Percentiles rank a stretch among this genome's conserved stretches.
These are phyloP conservation scores for Backusella tuberculispora DNA, from an alignment of 192 early-diverging fungal genomes.

Conservation along the genomic window DNA sequence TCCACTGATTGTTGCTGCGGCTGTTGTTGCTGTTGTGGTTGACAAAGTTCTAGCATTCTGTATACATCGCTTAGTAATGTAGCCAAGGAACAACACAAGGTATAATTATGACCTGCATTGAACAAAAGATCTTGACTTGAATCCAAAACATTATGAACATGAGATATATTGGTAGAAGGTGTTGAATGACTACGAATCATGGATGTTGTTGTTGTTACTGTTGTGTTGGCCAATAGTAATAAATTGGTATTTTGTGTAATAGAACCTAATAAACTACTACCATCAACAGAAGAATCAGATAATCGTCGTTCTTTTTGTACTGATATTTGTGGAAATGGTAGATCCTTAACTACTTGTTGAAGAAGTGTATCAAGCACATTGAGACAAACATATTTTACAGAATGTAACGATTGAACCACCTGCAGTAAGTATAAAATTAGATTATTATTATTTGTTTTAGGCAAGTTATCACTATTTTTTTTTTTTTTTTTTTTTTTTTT, in stretches of 20 bases:
- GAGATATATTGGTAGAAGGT: constrained; percentile 24
- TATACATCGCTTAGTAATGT: constrained; percentile 55
- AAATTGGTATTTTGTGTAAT: constrained; percentile 30
- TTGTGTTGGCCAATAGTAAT: constrained; percentile 12
- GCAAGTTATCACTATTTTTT: neutral
- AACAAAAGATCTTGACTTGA: constrained; percentile 17
- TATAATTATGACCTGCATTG: constrained; percentile 45
- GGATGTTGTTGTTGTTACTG: neutral
- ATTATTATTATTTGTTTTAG: too few relatives aligned
- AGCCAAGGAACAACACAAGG: constrained; percentile 58
- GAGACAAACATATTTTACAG: constrained; percentile 55
- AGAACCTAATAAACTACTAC: constrained; percentile 29
- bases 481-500: neutral
- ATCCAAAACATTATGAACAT: constrained; percentile 25
- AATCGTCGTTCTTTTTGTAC: constrained; percentile 16
- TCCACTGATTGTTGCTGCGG: constrained; percentile 25
- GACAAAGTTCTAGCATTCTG: constrained; percentile 47
- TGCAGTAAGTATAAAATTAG: neutral
- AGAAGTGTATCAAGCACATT: constrained; percentile 53
- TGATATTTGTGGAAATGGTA: neutral
- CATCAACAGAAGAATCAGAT: constrained; percentile 30
- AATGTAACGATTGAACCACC: constrained; percentile 52
- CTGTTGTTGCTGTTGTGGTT: constrained; percentile 14
- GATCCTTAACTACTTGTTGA: constrained; percentile 44
- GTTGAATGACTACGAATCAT: constrained; percentile 29